phyloP scores from a whole-genome alignment of 306 rosid genomes.

The Dryas octopetala region DNA sequence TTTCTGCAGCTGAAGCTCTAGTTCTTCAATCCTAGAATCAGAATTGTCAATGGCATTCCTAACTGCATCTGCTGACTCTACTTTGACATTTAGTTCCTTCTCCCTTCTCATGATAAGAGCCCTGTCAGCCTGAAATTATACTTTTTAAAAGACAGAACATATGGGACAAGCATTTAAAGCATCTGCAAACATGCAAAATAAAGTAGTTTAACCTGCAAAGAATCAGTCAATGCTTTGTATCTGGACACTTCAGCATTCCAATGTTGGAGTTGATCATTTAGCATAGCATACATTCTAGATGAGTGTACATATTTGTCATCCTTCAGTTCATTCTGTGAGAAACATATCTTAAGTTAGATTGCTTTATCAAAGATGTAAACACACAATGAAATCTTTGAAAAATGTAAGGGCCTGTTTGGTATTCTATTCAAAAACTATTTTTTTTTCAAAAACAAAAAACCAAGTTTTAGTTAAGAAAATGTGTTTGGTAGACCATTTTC shows the following conservation, averaged over 20 bases:
- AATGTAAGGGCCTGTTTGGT: background rate
- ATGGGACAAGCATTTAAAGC: slow-evolving; percentile 15
- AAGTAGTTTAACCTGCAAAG: slow-evolving; percentile 66
- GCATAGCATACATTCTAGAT: slow-evolving; percentile 64
- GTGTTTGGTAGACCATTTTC: too few species aligned
- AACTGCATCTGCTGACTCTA: slow-evolving; percentile 63
- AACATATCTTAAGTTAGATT: slow-evolving; percentile 13
- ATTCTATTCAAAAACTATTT: too few species aligned
- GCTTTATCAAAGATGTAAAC: slow-evolving; percentile 15
- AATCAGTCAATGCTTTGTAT: slow-evolving; percentile 59
- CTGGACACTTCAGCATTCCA: slow-evolving; percentile 76
- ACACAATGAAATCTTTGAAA: background rate
- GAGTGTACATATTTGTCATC: slow-evolving; percentile 79
- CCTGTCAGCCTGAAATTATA: slow-evolving; percentile 68
- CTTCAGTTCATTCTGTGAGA: slow-evolving; percentile 66
- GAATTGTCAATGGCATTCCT: slow-evolving; percentile 55
- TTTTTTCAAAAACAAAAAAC: too few species aligned
- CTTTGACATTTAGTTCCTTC: slow-evolving; percentile 65
- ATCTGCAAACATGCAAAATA: slow-evolving; percentile 27
- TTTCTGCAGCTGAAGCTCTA: slow-evolving; percentile 77
- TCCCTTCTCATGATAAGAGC: slow-evolving; percentile 68
- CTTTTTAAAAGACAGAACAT: slow-evolving; percentile 14
- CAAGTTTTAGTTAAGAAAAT: too few species aligned
- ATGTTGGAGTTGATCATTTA: slow-evolving; percentile 88
- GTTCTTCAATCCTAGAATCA: slow-evolving; percentile 65